phyloP scores from a whole-genome alignment of 805 yeast genomes.

The Ascoidea rubescens region DNA sequence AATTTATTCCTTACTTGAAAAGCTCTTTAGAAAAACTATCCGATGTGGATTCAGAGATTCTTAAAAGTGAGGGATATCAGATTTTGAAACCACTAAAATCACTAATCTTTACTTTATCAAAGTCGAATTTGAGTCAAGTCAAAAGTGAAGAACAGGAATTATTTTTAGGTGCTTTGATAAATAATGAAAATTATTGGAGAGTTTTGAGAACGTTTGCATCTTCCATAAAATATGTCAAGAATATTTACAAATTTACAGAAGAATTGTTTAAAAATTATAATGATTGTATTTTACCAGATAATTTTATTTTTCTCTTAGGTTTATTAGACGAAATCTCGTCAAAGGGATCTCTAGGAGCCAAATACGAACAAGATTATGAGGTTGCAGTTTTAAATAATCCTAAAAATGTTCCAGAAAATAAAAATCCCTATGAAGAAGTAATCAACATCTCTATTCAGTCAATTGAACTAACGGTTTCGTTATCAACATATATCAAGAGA shows the following conservation, averaged over 20 bases:
- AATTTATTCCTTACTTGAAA: constrained; percentile 5
- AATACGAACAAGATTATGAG: constrained; percentile 55
- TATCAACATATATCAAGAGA: constrained; percentile 24
- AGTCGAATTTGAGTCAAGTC: background rate
- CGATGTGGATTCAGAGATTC: background rate
- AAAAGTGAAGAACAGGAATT: background rate
- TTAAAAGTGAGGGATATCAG: constrained; percentile 31
- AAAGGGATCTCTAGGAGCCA: constrained; percentile 67
- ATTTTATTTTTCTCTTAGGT: constrained; percentile 56
- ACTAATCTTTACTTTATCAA: background rate
- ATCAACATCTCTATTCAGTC: constrained; percentile 49
- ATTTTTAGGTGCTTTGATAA: constrained; percentile 22
- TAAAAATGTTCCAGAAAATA: constrained; percentile 22
- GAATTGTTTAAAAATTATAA: constrained; percentile 21
- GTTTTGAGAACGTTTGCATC: constrained; percentile 34
- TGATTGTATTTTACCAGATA: constrained; percentile 27
- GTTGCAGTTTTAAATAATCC: constrained; percentile 28
- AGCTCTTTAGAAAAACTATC: background rate
- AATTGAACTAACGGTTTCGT: constrained; percentile 41
- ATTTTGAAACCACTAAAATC: constrained; percentile 29
- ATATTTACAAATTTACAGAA: constrained; percentile 34
- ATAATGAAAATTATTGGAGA: constrained; percentile 43
- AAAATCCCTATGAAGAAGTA: constrained; percentile 37
- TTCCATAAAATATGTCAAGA: constrained; percentile 24
- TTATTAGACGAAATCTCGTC: constrained; percentile 69